Base-by-base conservation (phyloP, 176 grass and related monocot genomes). In the Bolboschoenus planiculmis region DNA sequence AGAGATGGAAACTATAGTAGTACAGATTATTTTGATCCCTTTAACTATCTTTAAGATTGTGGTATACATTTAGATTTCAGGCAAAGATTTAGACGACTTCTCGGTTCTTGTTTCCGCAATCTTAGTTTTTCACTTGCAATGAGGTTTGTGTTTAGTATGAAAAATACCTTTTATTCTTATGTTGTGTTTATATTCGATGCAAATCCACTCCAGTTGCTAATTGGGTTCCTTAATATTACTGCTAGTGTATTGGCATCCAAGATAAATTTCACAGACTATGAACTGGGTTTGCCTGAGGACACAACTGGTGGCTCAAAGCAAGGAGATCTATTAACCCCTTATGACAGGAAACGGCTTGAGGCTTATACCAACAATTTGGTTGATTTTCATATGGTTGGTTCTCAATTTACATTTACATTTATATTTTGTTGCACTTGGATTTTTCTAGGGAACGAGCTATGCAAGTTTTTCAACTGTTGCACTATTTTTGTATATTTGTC, bases 281-380 rank as follows among this genome's bases (percentile, higher is more conserved):
- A 89, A 54, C 62, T 81, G 0, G 83, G 77, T 34, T 86, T 68
- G 36, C 57, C 80, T 72, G 78, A 51, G 16, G 56, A 65, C 85
- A 84, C 55, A 9, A 56, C 64, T 83, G 66, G 36, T 56, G 66
- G 42, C 7, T 67, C 56, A 4, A 93, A 93, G 56, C 85, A 85
- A 85, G 26, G 86, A 79, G 75, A 94, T 6, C 50, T 89, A 78
- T 67, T 98, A 78, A 89, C 92, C 15, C 84, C 95, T 36, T 86
- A 98, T 93, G 92, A 98, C 78, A 91, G 95, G 92, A 93, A 98
- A 74, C 85, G 95, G 18, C 84, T 98, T 30, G 92, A 95, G 85
- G 92, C 92, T 57, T 98, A 98, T 85, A 95, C 92, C 7, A 93
- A 94, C 87, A 95, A 95, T 89, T 84, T 89, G 79, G 95, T 91